phyloP scores from a whole-genome alignment of 306 rosid genomes.

The Dryas drummondii region DNA sequence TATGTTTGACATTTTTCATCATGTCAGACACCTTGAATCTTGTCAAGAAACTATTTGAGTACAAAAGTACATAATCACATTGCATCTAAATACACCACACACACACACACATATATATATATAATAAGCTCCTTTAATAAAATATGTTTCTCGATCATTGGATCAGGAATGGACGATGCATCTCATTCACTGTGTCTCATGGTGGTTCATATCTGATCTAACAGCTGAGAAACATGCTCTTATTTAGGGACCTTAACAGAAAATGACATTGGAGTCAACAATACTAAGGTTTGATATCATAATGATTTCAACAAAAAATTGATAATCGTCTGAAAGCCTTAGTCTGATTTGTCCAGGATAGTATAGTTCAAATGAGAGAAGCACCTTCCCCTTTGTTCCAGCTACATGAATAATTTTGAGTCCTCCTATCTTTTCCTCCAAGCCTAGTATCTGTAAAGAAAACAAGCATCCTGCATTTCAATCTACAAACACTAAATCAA shows the following conservation, averaged over 20 bases:
- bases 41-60: neutral
- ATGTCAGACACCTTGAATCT: neutral
- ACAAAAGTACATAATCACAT: neutral
- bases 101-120: neutral
- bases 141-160: neutral
- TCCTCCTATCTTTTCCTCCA: slow-evolving; percentile 51
- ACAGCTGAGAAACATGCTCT: neutral
- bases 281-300: neutral
- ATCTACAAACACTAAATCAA: slow-evolving; percentile 8
- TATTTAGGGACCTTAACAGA: neutral
- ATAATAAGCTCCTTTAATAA: neutral
- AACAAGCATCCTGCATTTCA: slow-evolving; percentile 20
- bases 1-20: neutral
- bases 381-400: slow-evolving; percentile 89
- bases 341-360: slow-evolving; percentile 17
- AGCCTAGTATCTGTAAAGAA: slow-evolving; percentile 54
- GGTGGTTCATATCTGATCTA: neutral
- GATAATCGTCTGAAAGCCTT: neutral
- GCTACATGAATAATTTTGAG: slow-evolving; percentile 82
- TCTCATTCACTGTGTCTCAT: neutral
- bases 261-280: neutral
- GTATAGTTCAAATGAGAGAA: slow-evolving; percentile 6
- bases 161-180: neutral
- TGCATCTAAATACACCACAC: neutral
- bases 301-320: neutral